phyloP scores from a whole-genome alignment of 2,329 filamentous ascomycete species.

The Phialophora verrucosa region DNA sequence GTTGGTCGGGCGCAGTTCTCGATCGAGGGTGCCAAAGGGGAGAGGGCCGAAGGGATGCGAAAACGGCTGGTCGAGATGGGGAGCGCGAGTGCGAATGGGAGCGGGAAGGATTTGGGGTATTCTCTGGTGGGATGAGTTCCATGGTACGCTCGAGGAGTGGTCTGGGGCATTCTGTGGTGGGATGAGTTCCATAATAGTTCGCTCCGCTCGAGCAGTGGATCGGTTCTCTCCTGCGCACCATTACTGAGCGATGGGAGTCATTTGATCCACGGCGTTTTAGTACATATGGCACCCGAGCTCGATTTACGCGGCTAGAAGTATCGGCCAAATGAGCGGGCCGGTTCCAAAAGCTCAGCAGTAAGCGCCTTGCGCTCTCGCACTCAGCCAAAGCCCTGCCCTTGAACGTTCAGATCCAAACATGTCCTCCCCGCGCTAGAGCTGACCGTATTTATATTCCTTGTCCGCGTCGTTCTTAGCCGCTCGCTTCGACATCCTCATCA shows the following conservation, averaged over 20 bases:
- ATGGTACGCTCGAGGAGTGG: not conserved
- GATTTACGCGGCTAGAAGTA: too few relatives aligned
- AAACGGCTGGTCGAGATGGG: constrained; percentile 54
- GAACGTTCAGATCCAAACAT: not conserved
- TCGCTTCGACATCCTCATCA: not conserved
- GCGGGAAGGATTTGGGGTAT: constrained; percentile 52
- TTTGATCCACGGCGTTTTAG: not conserved
- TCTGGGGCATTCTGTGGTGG: not conserved
- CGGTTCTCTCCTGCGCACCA: not conserved
- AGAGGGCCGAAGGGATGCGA: constrained; percentile 52
- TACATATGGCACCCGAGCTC: not conserved
- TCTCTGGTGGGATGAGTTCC: constrained; percentile 48
- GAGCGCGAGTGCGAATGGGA: constrained; percentile 41
- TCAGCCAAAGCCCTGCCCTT: not conserved
- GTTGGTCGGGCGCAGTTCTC: constrained; percentile 47
- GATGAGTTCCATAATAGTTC: not conserved
- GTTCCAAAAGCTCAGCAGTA: not conserved
- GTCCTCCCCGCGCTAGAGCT: not conserved
- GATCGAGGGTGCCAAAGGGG: constrained; percentile 45
- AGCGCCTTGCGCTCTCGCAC: too few relatives aligned
- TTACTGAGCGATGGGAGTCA: not conserved
- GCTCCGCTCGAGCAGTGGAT: not conserved
- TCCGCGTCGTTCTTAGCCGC: not conserved
- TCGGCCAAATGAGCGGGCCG: too few relatives aligned
- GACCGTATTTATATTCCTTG: constrained; percentile 7